Conservation (phyloP, 495 filamentous ascomycete genomes). For the Penicillium fimorum region DNA sequence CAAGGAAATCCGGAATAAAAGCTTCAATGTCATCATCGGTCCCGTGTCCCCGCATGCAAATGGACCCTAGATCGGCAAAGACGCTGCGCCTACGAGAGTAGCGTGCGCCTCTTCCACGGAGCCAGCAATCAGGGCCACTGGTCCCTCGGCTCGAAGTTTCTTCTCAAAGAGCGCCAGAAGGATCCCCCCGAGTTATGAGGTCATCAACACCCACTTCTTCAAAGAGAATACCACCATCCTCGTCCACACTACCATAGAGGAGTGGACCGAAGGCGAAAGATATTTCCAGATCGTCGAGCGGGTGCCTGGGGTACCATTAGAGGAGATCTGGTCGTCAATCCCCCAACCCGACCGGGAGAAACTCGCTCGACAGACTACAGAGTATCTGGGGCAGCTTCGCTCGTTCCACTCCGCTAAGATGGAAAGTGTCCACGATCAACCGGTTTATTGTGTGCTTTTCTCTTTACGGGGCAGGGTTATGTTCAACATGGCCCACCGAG, state of each 20-base stretch:
- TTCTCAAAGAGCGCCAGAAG: conserved; percentile 23
- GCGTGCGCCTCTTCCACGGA: neutral
- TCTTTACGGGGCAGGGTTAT: neutral
- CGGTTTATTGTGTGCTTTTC: neutral
- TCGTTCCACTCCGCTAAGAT: conserved; percentile 1
- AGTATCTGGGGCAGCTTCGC: conserved; percentile 5
- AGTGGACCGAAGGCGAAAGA: conserved; percentile 3
- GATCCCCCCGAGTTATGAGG: conserved; percentile 12
- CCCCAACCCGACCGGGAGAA: conserved; percentile 1
- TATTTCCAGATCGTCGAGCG: conserved; percentile 3
- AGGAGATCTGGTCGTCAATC: conserved; percentile 2
- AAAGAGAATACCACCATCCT: conserved; percentile 20
- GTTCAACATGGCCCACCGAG: conserved; percentile 20
- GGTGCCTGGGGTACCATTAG: conserved; percentile 8
- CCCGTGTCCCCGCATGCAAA: conserved; percentile 21
- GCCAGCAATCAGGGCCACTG: neutral
- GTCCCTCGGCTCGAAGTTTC: conserved; percentile 2
- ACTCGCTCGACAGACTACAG: neutral
- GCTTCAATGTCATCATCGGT: conserved; percentile 1
- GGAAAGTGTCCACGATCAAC: neutral
- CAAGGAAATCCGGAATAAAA: conserved; percentile 3
- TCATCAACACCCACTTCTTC: conserved; percentile 16
- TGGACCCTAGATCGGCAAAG: conserved; percentile 18
- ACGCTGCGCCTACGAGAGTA: neutral
- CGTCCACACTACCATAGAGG: conserved; percentile 2